Evolutionary conservation across 2,329 filamentous ascomycete genomes (phyloP), one percentile per base, ranked within the genome.

Genomic region (Phyllosticta citrichinensis): DNA sequence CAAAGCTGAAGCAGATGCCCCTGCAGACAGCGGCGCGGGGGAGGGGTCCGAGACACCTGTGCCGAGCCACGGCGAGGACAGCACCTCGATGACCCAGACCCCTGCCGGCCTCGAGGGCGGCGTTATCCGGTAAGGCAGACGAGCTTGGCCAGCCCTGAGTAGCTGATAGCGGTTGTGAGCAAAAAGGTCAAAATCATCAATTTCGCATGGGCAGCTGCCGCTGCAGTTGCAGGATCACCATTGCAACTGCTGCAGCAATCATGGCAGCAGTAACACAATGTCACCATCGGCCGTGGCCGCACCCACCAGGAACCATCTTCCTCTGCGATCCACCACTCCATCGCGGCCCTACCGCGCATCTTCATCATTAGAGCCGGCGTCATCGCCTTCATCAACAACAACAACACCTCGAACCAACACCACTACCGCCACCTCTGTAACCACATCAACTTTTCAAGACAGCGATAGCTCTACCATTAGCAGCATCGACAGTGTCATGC

Each of bases 61-160:
- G 33, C 20, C 40, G 53, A 60, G n/a, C 40, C 40, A n/a, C 14
- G 14, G 58, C 52, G 58, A 54, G 33, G 58, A 60, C 20, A 56
- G n/a, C 40, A 8, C 40, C 40, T 47, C 58, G 12, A 56, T 60
- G 58, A 60, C 53, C 35, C 58, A 60, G 52, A 60, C 58, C 52
- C 58, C 58, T 20, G 58, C 58, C 40, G 58, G 58, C 25, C 50
- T 60, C 52, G 58, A 60, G 52, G 58, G 58, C 58, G 58, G 53
- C 52, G 58, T 60, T 56, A 60, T 60, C 55, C 58, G 58, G 58
- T 60, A 60, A 60, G 58, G 55, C 55, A 60, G 58, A 60, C 40
- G 40, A 47, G 40, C 40, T 47, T 47, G 40, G 40, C 40, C 40
- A 47, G 40, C 40, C 40, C 40, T 47, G 40, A 47, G 40, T 47